Conservation (phyloP, 2,329 filamentous ascomycete species). For the Cordyceps cateniannulata region DNA sequence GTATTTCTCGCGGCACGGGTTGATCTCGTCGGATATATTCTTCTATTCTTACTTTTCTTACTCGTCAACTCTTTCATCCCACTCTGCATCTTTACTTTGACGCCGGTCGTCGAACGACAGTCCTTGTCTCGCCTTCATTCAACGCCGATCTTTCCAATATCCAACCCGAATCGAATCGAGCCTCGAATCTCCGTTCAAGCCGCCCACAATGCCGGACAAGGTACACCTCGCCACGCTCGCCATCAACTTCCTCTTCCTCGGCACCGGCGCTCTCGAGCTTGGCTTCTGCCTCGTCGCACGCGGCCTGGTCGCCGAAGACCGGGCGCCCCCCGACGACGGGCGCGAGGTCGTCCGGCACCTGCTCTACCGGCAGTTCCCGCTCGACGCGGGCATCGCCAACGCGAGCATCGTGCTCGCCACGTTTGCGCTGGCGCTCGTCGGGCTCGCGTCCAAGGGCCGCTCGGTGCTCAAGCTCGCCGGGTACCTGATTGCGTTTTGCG, state of each 20-base stretch:
- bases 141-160: neutral
- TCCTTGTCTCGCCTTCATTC: neutral
- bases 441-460: slow-evolving; percentile 60
- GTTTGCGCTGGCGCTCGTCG: slow-evolving; percentile 64
- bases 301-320: slow-evolving; percentile 31
- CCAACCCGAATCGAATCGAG: neutral
- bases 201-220: slow-evolving; percentile 46
- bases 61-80: neutral
- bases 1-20: neutral
- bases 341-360: slow-evolving; percentile 43
- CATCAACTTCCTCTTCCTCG: slow-evolving; percentile 45
- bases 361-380: slow-evolving; percentile 46
- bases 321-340: slow-evolving; percentile 28
- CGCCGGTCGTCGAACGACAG: slow-evolving; percentile 3
- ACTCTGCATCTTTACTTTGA: neutral
- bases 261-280: slow-evolving; percentile 47
- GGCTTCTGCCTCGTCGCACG: slow-evolving; percentile 49
- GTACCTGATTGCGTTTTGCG: slow-evolving; percentile 56
- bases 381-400: slow-evolving; percentile 65
- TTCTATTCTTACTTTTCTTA: neutral
- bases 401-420: slow-evolving; percentile 64
- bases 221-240: slow-evolving; percentile 43
- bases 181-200: neutral
- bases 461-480: slow-evolving; percentile 65
- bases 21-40: neutral